phyloP scores from a whole-genome alignment of 1,284 basidiomycete genomes.

The Cutaneotrichosporon cavernicola region DNA sequence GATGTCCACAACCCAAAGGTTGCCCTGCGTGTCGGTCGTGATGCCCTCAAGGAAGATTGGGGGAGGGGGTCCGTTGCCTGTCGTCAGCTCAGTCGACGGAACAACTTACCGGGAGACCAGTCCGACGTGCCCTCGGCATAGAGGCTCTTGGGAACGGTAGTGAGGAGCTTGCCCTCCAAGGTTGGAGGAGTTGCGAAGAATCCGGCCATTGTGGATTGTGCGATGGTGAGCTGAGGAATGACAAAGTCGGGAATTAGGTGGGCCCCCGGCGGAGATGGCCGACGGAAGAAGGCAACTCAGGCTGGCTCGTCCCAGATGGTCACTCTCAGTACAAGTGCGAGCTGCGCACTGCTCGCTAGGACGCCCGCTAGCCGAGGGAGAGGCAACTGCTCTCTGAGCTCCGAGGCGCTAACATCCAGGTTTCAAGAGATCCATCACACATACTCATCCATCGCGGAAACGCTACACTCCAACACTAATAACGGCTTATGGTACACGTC shows the following conservation, averaged over 20 bases:
- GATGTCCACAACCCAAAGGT: constrained; percentile 3
- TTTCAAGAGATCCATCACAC: neutral
- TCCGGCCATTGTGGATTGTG: neutral
- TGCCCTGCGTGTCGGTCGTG: constrained; percentile 3
- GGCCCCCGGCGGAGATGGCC: neutral
- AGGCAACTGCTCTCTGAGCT: no score
- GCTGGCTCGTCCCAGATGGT: no score
- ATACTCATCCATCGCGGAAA: neutral
- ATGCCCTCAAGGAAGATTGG: constrained; percentile 4
- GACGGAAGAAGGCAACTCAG: neutral
- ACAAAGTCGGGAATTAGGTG: neutral
- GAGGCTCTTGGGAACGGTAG: neutral
- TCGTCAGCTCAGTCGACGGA: neutral
- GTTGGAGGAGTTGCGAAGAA: neutral
- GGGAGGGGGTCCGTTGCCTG: neutral
- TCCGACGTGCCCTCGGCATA: neutral
- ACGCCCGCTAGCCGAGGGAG: no score
- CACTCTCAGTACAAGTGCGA: no score
- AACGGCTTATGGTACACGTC: neutral
- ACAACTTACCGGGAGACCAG: neutral
- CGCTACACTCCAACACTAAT: neutral
- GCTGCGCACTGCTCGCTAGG: no score
- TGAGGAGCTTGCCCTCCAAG: neutral
- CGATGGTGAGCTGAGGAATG: neutral
- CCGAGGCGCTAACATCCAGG: no score